Evolutionary conservation across 257 asterid species (phyloP).

Genomic region (Solanum gandarillasii): DNA sequence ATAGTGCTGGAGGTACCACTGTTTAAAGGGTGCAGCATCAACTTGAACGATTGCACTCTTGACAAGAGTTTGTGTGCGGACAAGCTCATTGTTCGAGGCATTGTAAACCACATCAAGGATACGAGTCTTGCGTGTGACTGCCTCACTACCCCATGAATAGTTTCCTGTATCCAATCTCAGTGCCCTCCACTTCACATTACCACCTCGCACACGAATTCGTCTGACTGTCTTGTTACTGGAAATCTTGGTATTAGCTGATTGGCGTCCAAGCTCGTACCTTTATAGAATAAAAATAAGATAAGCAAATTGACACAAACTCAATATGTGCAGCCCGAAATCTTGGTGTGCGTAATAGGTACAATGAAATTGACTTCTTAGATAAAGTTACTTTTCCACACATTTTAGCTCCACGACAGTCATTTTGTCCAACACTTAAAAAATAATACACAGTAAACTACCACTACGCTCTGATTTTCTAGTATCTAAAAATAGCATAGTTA

Average conservation of each 20-base stretch:
- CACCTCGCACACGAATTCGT: constrained; percentile 59
- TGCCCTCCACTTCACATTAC: constrained; percentile 73
- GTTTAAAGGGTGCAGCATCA: constrained; percentile 80
- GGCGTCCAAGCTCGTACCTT: constrained; percentile 86
- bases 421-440: neutral
- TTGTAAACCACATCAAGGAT: constrained; percentile 66
- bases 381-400: neutral
- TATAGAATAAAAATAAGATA: neutral
- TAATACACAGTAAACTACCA: neutral
- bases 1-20: constrained; percentile 75
- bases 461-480: neutral
- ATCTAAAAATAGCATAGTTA: neutral
- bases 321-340: neutral
- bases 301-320: neutral
- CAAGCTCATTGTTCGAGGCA: constrained; percentile 66
- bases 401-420: neutral
- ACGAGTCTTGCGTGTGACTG: constrained; percentile 57
- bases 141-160: constrained; percentile 70
- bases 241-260: constrained; percentile 68
- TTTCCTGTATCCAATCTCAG: constrained; percentile 64
- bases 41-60: constrained; percentile 68
- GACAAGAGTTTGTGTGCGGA: constrained; percentile 65
- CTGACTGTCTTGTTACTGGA: constrained; percentile 67
- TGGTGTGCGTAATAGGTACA: neutral
- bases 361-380: neutral